Evolutionary conservation across 768 basidiomycete species (phyloP).

Genomic region (Rickenella mellea): DNA sequence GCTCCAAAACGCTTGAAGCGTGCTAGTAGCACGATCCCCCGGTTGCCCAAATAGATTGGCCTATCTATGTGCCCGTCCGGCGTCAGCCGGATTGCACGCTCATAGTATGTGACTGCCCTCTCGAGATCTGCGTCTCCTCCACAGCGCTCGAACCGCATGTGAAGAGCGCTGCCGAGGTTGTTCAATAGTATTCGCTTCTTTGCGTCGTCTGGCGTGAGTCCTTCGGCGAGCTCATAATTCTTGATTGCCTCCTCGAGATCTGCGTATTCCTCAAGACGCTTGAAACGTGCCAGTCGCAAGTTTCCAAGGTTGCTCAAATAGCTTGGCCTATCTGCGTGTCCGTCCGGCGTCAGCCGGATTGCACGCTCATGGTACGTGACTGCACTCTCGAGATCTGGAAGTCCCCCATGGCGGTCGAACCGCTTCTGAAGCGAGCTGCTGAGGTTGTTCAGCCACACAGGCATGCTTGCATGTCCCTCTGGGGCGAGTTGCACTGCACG

Average conservation of each 20-base stretch:
- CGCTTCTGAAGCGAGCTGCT: background rate
- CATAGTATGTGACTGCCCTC: constrained; percentile 2
- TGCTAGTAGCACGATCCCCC: too few relatives aligned
- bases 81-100: constrained; percentile 1
- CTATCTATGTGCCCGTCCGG: constrained; percentile 1
- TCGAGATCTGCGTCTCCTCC: constrained; percentile 5
- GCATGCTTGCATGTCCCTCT: constrained; percentile 1
- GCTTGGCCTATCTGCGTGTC: background rate
- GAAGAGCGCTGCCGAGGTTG: too few relatives aligned
- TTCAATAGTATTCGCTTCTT: too few relatives aligned
- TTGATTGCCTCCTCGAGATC: constrained; percentile 8
- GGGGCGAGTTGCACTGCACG: constrained; percentile 6
- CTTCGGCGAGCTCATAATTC: too few relatives aligned
- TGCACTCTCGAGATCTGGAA: too few relatives aligned
- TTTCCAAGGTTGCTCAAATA: background rate
- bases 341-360: background rate
- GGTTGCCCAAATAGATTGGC: constrained; percentile 2
- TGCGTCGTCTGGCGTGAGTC: too few relatives aligned
- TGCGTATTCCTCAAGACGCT: background rate
- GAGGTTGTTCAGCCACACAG: background rate
- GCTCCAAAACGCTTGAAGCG: too few relatives aligned
- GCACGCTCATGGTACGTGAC: background rate
- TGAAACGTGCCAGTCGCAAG: constrained; percentile 1
- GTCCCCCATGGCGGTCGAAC: background rate
- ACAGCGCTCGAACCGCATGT: constrained; percentile 4